A percentile compares a stretch with the other conserved stretches of the same genome.
phyloP scores from a whole-genome alignment of 2,329 filamentous ascomycete species.

The Alternaria consortialis region DNA sequence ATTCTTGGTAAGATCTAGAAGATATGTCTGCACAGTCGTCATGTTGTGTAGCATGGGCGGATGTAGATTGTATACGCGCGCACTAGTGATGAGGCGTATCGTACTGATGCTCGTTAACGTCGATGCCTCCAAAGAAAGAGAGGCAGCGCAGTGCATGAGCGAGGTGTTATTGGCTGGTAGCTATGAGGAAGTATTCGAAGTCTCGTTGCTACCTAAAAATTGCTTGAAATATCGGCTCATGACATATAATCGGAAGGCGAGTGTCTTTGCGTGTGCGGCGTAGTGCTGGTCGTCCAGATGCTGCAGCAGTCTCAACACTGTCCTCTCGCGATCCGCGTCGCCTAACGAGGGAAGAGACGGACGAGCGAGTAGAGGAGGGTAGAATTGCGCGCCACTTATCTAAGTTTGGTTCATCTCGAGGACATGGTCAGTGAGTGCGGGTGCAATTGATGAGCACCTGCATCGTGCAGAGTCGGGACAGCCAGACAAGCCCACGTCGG shows the following conservation, averaged over 20 bases:
- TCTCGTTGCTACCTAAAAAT: background rate
- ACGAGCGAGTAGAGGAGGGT: background rate
- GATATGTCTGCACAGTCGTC: background rate
- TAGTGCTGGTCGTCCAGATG: background rate
- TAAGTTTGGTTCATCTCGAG: background rate
- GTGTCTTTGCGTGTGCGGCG: background rate
- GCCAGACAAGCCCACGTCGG: background rate
- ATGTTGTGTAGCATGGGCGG: slow-evolving; percentile 7
- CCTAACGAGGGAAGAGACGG: background rate
- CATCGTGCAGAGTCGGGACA: background rate
- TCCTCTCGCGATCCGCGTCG: background rate
- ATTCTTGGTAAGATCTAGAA: background rate
- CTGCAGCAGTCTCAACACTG: background rate
- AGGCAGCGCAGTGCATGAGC: slow-evolving; percentile 9
- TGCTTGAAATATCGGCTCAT: background rate
- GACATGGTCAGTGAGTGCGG: background rate
- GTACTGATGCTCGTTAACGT: background rate
- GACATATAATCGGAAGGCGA: background rate
- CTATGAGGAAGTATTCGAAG: background rate
- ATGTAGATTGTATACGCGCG: slow-evolving; percentile 3
- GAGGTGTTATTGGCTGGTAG: background rate
- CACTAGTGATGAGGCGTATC: background rate
- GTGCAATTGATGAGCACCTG: background rate
- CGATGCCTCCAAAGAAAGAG: slow-evolving; percentile 1
- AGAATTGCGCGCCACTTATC: background rate